phyloP scores from a whole-genome alignment of 75 land plant species.

The Selaginella tamariscina region DNA sequence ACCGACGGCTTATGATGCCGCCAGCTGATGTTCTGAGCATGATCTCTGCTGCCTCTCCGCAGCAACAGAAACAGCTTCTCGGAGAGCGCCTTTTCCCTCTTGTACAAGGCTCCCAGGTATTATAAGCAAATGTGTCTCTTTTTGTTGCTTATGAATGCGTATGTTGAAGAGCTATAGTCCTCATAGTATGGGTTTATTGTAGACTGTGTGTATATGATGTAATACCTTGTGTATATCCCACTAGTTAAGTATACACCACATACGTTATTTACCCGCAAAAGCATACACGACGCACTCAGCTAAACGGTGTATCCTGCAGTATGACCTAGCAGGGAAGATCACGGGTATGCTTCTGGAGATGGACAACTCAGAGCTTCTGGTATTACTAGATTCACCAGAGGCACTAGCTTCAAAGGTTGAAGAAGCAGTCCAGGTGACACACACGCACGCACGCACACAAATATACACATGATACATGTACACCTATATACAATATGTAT shows the following conservation, averaged over 20 bases:
- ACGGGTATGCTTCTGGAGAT: conserved; percentile 84
- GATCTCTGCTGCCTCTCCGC: conserved; percentile 56
- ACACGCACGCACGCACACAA: no score
- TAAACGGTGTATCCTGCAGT: no score
- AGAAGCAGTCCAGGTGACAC: conserved; percentile 61
- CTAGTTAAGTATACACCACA: no score
- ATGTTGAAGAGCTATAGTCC: no score
- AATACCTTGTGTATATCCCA: no score
- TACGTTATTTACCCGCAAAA: no score
- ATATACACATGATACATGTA: no score
- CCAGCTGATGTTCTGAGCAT: conserved; percentile 16
- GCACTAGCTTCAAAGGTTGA: conserved; percentile 49
- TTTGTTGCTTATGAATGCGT: no score
- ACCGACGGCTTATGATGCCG: not conserved
- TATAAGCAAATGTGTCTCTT: not conserved
- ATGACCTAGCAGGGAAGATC: conserved; percentile 65
- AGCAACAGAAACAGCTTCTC: conserved; percentile 55
- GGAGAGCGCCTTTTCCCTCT: conserved; percentile 65
- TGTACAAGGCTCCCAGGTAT: conserved; percentile 45
- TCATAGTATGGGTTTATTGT: no score
- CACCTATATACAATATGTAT: no score
- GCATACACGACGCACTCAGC: no score
- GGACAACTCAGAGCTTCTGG: conserved; percentile 62
- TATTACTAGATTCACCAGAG: conserved; percentile 60
- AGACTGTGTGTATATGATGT: no score